Conservation (phyloP, 805 yeast genomes). For the Candida yuanshanica region DNA sequence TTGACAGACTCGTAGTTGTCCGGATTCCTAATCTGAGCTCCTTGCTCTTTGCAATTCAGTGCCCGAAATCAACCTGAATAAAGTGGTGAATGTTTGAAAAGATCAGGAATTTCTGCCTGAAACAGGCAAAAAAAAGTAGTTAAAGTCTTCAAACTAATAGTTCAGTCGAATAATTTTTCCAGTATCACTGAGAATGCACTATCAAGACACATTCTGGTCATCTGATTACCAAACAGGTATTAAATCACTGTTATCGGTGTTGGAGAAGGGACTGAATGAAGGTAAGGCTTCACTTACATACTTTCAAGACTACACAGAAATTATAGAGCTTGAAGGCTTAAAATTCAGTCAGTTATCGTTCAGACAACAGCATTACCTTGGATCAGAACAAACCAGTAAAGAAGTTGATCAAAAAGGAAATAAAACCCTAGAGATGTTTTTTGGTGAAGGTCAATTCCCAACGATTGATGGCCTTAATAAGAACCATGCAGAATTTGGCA, state of each 20-base stretch:
- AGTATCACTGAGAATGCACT: conserved; percentile 4
- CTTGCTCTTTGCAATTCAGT: too few species aligned
- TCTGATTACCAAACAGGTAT: conserved; percentile 27
- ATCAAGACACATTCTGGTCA: conserved; percentile 25
- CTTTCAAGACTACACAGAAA: conserved; percentile 15
- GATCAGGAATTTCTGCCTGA: too few species aligned
- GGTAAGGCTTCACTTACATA: conserved; percentile 12
- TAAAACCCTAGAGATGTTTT: background rate
- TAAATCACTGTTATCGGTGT: conserved; percentile 12
- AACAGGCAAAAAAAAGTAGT: too few species aligned
- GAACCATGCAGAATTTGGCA: background rate
- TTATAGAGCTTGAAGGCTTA: conserved; percentile 14
- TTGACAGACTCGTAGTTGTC: too few species aligned
- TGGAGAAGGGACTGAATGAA: conserved; percentile 18
- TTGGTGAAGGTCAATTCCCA: background rate
- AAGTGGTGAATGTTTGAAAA: too few species aligned
- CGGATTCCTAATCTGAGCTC: too few species aligned
- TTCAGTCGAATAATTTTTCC: too few species aligned
- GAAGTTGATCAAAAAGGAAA: background rate
- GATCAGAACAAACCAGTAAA: background rate
- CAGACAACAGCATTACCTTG: conserved; percentile 6
- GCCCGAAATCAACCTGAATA: too few species aligned
- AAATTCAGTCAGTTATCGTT: conserved; percentile 8
- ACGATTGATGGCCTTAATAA: background rate
- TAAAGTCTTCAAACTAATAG: too few species aligned